Base-by-base conservation (phyloP, 345 rosid species). In the Streptanthus diversifolius region DNA sequence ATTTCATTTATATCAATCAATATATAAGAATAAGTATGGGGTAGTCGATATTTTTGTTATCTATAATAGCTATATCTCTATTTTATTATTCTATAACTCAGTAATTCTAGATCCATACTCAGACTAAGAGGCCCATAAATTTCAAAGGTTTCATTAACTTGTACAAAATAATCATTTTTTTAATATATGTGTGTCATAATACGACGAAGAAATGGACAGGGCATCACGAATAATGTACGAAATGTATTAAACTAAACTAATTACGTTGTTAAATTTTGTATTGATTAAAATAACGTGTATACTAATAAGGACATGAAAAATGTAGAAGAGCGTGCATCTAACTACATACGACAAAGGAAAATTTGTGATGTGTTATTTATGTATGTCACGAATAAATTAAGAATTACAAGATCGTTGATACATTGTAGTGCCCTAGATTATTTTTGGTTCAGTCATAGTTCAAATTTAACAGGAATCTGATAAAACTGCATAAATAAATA, bases 311-410 rank as follows among this genome's bases (percentile, higher is more conserved):
- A 71, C 62, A 72, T 53, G 70, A 53, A 45, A 49, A 49, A 33
- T 40, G 55, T 67, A 39, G 55, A 74, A 61, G 47, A 58, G 68
- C 72, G 78, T 74, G 67, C 63, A 74, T 58, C 78, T 40, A 74
- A 74, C 78, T 74, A 68, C 47, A 59, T 49, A 59, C 78, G 73
- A 66, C 78, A 74, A 67, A 67, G n/a, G 68, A 39, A 59, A 39
- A 67, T 48, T 67, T 37, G 66, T 60, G 5, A 66, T 66, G 66
- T 75, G 63, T 59, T 30, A 51, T 59, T 30, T 43, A 21, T 36
- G 43, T 66, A 49, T 51, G 62, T 66, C 52, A 7, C 27, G 1
- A 48, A 14, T 66, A 13, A 37, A 44, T 63, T 56, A 35, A 72
- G 9, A 41, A 52, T 72, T 39, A 30, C n/a, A 9, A 53, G 41